Conservation (phyloP, 225 moss, liverwort and hornwort species). For the Pleurozium schreberi region DNA sequence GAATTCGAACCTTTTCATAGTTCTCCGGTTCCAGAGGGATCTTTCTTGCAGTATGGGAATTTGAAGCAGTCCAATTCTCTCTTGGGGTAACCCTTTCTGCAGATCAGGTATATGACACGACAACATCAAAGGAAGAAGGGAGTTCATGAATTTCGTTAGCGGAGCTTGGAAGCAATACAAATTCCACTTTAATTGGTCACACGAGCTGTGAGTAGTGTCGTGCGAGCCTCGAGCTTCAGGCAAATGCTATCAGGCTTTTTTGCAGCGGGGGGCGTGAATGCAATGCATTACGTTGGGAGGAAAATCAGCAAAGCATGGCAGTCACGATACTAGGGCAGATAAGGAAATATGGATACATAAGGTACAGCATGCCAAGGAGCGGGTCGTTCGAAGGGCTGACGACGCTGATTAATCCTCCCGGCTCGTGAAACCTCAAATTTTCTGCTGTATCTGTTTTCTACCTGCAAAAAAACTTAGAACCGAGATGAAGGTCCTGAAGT, state of each 20-base stretch:
- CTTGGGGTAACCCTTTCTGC: too few species aligned
- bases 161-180: too few species aligned
- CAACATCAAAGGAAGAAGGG: too few species aligned
- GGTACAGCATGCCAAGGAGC: background rate
- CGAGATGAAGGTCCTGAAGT: background rate
- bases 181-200: conserved; percentile 62
- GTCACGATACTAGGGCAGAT: conserved; percentile 22
- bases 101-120: too few species aligned
- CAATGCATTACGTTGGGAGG: conserved; percentile 57
- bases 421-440: background rate
- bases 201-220: conserved; percentile 56
- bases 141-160: too few species aligned
- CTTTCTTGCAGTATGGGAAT: too few species aligned
- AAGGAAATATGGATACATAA: background rate
- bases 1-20: too few species aligned
- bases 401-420: background rate
- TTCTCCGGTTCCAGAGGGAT: too few species aligned
- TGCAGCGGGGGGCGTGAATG: conserved; percentile 79
- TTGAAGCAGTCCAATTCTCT: too few species aligned
- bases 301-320: conserved; percentile 83
- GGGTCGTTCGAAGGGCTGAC: background rate
- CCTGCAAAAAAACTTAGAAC: background rate
- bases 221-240: conserved; percentile 72
- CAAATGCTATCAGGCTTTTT: conserved; percentile 83
- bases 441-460: background rate